Conservation (phyloP, 139 green algal species). For the Chlorella vulgaris region DNA sequence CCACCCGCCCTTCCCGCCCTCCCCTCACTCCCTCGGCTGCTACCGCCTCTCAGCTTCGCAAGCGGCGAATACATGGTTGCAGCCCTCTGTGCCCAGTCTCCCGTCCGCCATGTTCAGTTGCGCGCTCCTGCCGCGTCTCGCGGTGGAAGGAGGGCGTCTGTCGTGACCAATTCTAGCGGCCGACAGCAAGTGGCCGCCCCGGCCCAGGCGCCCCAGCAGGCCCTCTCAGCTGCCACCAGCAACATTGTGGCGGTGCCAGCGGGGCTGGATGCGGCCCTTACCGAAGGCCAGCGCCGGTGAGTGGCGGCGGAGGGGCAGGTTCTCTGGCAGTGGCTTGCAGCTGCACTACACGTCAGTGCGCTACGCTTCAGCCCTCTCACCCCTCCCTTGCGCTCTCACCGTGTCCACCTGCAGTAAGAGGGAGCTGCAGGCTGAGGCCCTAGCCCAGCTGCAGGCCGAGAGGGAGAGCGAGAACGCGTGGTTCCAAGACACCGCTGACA, state of each 20-base stretch:
- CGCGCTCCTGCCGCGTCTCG: too few species aligned
- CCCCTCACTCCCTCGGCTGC: too few species aligned
- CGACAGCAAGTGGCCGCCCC: neutral
- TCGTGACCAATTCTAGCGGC: too few species aligned
- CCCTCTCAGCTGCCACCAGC: neutral
- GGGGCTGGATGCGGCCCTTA: neutral
- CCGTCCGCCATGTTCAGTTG: too few species aligned
- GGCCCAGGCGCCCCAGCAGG: neutral
- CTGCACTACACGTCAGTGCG: neutral
- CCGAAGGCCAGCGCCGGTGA: slow-evolving; percentile 14
- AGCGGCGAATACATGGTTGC: too few species aligned
- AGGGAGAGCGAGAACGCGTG: slow-evolving; percentile 18
- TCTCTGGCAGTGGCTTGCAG: too few species aligned
- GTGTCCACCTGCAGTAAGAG: neutral
- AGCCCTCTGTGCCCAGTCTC: too few species aligned
- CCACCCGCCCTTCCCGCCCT: too few species aligned
- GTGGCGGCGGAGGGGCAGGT: neutral
- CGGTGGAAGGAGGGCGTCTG: neutral
- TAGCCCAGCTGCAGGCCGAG: slow-evolving; percentile 13
- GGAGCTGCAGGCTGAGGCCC: slow-evolving; percentile 27
- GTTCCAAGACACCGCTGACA: neutral
- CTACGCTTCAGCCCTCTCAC: neutral
- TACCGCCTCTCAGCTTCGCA: too few species aligned
- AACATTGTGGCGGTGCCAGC: neutral
- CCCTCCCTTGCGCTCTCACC: neutral